Conservation (phyloP, 2,329 filamentous ascomycete genomes). For the Diaporthe eres region DNA sequence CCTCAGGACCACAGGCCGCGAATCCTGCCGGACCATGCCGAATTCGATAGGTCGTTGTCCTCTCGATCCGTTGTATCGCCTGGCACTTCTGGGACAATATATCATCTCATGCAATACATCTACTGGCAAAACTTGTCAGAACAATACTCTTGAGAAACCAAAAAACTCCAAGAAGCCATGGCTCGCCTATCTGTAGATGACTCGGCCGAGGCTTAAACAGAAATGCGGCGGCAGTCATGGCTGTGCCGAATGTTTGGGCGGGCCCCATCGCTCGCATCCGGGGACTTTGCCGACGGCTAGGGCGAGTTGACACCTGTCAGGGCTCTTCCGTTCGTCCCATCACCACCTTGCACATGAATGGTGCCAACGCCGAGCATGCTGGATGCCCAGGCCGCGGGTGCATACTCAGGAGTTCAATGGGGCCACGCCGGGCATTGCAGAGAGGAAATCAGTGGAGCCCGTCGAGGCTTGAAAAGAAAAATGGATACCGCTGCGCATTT, state of each 20-base stretch:
- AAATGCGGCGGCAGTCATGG: not conserved
- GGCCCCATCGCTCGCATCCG: not conserved
- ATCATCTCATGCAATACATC: not conserved
- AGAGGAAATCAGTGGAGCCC: slow-evolving; percentile 1
- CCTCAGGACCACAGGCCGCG: not conserved
- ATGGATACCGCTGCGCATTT: not conserved
- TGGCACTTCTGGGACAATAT: not conserved
- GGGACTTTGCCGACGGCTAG: not conserved
- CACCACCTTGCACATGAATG: not conserved
- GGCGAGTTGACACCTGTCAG: not conserved
- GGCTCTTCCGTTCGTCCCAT: not conserved
- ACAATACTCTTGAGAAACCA: not conserved
- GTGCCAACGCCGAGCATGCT: not conserved
- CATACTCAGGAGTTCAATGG: not conserved
- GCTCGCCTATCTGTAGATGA: not conserved
- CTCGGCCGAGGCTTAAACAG: not conserved
- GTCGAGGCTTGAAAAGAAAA: not conserved
- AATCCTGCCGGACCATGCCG: not conserved
- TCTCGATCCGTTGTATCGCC: not conserved
- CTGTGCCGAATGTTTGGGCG: not conserved
- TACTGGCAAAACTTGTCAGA: not conserved
- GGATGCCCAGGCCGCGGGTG: not conserved
- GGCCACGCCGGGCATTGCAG: not conserved
- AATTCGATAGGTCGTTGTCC: not conserved
- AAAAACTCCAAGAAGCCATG: not conserved